Evolutionary conservation across 1,139 yeast species (phyloP).

Genomic region (Candida gigantensis): DNA sequence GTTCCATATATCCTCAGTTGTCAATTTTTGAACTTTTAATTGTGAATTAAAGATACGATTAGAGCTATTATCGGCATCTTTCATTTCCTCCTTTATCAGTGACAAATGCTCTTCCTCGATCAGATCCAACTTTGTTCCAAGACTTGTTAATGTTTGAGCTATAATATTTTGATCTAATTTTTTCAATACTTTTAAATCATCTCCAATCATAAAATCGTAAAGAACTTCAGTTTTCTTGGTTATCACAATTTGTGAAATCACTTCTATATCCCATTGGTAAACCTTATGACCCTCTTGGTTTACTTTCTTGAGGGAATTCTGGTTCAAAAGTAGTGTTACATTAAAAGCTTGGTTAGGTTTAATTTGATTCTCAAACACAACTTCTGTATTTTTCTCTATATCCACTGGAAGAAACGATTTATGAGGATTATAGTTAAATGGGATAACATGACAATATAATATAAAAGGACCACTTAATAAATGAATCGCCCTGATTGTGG

Average conservation of each 20-base stretch:
- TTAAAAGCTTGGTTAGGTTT: constrained; percentile 66
- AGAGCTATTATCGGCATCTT: constrained; percentile 2
- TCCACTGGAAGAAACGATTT: constrained; percentile 31
- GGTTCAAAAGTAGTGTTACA: constrained; percentile 46
- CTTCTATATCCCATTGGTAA: constrained; percentile 79
- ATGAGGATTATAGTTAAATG: constrained; percentile 45
- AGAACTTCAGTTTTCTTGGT: constrained; percentile 63
- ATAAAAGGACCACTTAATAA: constrained; percentile 60
- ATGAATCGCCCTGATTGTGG: constrained; percentile 55
- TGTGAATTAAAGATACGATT: constrained; percentile 22
- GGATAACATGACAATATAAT: constrained; percentile 60
- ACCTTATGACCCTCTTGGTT: constrained; percentile 17
- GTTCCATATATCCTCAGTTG: constrained; percentile 74
- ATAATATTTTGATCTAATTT: constrained; percentile 27
- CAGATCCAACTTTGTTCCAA: constrained; percentile 6
- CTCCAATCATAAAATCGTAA: constrained; percentile 67
- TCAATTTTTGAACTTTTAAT: constrained; percentile 46
- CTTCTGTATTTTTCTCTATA: constrained; percentile 27
- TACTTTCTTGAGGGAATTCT: constrained; percentile 36
- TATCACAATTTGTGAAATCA: constrained; percentile 80
- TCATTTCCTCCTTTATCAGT: constrained; percentile 2
- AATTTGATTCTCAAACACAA: constrained; percentile 43
- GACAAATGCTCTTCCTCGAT: background rate
- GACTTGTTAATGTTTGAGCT: constrained; percentile 20
- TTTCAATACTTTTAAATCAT: constrained; percentile 34